A percentile compares a stretch with the other conserved stretches of the same genome.
These are phyloP conservation scores for Lactarius pseudohatsudake DNA, from an alignment of 768 basidiomycete species.

Conservation along the genomic window DNA sequence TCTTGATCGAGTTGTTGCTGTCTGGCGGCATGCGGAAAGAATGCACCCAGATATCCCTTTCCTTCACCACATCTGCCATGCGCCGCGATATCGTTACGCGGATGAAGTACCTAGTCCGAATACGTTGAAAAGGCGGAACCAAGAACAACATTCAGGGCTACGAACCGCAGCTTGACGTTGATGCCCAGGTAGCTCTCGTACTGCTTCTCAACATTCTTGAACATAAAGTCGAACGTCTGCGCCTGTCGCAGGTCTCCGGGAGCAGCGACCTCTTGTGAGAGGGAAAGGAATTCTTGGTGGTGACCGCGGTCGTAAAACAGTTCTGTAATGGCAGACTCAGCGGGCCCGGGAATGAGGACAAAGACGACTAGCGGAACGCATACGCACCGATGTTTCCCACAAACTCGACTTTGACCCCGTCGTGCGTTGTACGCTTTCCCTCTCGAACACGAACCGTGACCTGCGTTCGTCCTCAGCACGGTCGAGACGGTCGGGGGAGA, in stretches of 20 bases:
- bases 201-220: conserved; percentile 99
- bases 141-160: conserved; percentile 18
- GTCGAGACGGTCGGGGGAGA: neutral
- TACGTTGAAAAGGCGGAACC: neutral
- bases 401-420: too few species aligned
- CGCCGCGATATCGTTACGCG: conserved; percentile 88
- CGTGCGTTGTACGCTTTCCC: too few species aligned
- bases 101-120: conserved; percentile 73
- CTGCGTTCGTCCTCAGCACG: conserved; percentile 39
- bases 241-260: conserved; percentile 96
- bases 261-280: conserved; percentile 92
- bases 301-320: too few species aligned
- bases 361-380: too few species aligned
- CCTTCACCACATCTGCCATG: conserved; percentile 46
- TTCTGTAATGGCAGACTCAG: too few species aligned
- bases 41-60: too few species aligned
- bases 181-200: conserved; percentile 98
- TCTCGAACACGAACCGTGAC: conserved; percentile 76
- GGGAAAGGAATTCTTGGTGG: conserved; percentile 94
- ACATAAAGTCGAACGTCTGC: conserved; percentile 93
- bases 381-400: too few species aligned
- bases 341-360: too few species aligned
- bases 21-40: too few species aligned
- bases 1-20: too few species aligned
- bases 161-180: conserved; percentile 94